These are phyloP conservation scores for Podila epigama DNA, from an alignment of 192 early-diverging fungal species.

Conservation along the genomic window DNA sequence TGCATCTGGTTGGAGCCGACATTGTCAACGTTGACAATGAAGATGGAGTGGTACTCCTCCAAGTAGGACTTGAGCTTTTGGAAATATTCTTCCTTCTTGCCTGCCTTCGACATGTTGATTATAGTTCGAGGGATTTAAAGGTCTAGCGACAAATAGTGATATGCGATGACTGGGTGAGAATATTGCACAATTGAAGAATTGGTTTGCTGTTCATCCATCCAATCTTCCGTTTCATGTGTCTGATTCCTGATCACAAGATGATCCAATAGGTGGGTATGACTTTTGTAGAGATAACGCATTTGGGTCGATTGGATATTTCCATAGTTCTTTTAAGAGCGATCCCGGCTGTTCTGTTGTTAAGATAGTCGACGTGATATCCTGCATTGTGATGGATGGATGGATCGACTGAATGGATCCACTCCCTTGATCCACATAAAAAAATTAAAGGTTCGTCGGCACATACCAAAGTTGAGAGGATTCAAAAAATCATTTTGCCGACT, in stretches of 20 bases:
- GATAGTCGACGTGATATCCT: background rate
- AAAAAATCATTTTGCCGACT: slow-evolving; percentile 34
- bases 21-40: slow-evolving; percentile 99
- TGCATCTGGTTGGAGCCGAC: slow-evolving; percentile 99
- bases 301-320: too few relatives aligned
- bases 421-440: too few relatives aligned
- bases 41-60: slow-evolving; percentile 94
- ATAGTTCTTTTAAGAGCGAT: too few relatives aligned
- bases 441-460: slow-evolving; percentile 19
- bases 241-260: too few relatives aligned
- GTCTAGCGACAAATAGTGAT: too few relatives aligned
- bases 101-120: slow-evolving; percentile 97
- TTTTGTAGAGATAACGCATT: too few relatives aligned
- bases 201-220: background rate
- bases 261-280: too few relatives aligned
- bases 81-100: slow-evolving; percentile 99
- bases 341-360: too few relatives aligned
- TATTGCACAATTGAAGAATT: too few relatives aligned
- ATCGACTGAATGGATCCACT: background rate
- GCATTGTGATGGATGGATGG: slow-evolving; percentile 23
- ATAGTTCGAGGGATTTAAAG: slow-evolving; percentile 73
- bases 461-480: slow-evolving; percentile 53
- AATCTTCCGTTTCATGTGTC: too few relatives aligned
- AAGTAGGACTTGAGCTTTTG: slow-evolving; percentile 88
- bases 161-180: too few relatives aligned